phyloP scores from a whole-genome alignment of 148 eudicot genomes.

The Amaranthus cruentus region DNA sequence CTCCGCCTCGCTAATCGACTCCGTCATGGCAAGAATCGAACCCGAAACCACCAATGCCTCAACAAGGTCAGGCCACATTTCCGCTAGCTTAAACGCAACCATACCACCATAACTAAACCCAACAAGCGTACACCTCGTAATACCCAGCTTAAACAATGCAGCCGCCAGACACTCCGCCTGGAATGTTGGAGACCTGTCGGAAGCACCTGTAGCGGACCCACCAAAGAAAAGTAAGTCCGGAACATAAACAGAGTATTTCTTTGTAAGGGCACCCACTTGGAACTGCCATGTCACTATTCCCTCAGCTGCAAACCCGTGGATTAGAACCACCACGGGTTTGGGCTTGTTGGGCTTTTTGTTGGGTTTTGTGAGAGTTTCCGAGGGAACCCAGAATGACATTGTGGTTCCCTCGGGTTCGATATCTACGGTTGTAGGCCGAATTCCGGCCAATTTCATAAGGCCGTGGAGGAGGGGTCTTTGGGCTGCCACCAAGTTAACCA shows the following conservation, averaged over 20 bases:
- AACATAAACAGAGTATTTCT: constrained; percentile 67
- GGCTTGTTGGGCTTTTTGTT: constrained; percentile 21
- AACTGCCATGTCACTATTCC: constrained; percentile 94
- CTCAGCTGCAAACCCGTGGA: constrained; percentile 91
- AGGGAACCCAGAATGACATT: constrained; percentile 83
- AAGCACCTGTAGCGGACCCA: constrained; percentile 41
- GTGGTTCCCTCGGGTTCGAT: constrained; percentile 56
- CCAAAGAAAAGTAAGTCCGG: constrained; percentile 94
- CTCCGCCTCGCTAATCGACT: constrained; percentile 57
- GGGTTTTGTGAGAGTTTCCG: constrained; percentile 40
- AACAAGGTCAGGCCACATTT: constrained; percentile 63
- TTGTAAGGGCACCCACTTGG: constrained; percentile 64
- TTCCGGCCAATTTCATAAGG: constrained; percentile 81
- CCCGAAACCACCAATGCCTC: constrained; percentile 70
- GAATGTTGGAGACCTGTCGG: constrained; percentile 55
- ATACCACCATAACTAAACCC: constrained; percentile 95
- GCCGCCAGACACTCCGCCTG: constrained; percentile 62
- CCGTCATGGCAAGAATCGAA: constrained; percentile 82
- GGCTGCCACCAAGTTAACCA: constrained; percentile 86
- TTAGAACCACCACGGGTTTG: constrained; percentile 69
- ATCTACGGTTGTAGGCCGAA: constrained; percentile 51
- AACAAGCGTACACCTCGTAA: constrained; percentile 59
- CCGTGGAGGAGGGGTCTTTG: constrained; percentile 61
- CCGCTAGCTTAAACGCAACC: constrained; percentile 92
- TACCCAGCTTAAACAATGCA: constrained; percentile 57